Percentiles rank a stretch among this genome's conserved stretches.
phyloP scores from a whole-genome alignment of 1,284 basidiomycete species.

The Anthracocystis setariae region DNA sequence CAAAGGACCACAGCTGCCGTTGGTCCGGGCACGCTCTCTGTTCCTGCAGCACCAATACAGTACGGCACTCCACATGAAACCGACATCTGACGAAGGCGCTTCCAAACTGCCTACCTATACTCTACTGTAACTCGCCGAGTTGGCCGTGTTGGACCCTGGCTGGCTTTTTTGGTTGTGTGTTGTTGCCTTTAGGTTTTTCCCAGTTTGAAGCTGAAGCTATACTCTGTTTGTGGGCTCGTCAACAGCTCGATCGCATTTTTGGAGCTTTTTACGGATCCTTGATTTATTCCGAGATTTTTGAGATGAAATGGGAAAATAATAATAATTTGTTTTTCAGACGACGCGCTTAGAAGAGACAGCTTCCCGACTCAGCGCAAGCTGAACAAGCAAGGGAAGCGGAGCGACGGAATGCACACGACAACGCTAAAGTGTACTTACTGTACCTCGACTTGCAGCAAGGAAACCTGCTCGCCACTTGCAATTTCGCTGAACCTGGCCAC shows the following conservation, averaged over 20 bases:
- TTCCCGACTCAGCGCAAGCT: not conserved
- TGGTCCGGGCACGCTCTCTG: not conserved
- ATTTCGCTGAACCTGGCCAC: not conserved
- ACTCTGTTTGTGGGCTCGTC: not conserved
- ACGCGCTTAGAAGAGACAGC: not conserved
- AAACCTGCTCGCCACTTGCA: conserved; percentile 9
- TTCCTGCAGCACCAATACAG: no score
- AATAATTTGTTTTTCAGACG: not conserved
- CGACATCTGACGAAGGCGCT: no score
- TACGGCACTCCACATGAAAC: no score
- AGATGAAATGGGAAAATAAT: not conserved
- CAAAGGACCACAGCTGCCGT: not conserved
- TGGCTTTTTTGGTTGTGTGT: not conserved
- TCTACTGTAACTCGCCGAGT: not conserved
- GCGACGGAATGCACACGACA: conserved; percentile 8
- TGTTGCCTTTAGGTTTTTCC: not conserved
- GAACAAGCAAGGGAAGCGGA: not conserved
- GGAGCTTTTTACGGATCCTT: conserved; percentile 1
- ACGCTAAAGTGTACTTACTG: not conserved
- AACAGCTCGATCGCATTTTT: not conserved
- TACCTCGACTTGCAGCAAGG: not conserved
- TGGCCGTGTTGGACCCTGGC: not conserved
- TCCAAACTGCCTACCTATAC: no score
- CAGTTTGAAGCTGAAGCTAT: no score
- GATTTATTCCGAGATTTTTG: conserved; percentile 3